phyloP scores from a whole-genome alignment of 1,284 basidiomycete genomes.

The Cutaneotrichosporon mucoides region DNA sequence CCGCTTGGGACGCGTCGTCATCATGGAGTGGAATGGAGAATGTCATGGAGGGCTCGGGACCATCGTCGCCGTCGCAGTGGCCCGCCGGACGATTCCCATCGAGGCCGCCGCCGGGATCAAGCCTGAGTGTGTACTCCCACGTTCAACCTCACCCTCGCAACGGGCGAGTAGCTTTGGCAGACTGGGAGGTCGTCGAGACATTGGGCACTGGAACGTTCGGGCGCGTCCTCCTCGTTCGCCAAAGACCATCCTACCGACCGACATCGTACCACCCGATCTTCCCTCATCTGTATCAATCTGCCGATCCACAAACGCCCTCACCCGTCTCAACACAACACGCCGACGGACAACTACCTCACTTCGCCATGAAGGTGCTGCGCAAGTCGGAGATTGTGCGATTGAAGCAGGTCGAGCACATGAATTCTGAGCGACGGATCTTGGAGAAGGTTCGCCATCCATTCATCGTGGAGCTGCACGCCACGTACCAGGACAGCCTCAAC shows the following conservation, averaged over 20 bases:
- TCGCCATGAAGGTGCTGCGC: conserved; percentile 55
- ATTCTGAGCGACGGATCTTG: conserved; percentile 54
- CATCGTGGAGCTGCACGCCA: conserved; percentile 55
- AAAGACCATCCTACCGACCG: conserved; percentile 45
- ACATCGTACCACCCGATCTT: conserved; percentile 50
- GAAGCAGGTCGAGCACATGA: conserved; percentile 58
- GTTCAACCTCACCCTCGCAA: conserved; percentile 4
- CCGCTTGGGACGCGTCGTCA: conserved; percentile 29
- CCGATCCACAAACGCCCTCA: conserved; percentile 38
- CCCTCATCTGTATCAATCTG: conserved; percentile 43
- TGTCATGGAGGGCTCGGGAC: conserved; percentile 13
- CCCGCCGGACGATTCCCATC: conserved; percentile 3
- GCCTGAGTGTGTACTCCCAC: background rate
- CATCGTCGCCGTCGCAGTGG: conserved; percentile 8
- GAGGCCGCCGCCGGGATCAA: background rate
- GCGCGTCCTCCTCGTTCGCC: conserved; percentile 48
- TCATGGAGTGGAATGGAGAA: conserved; percentile 28
- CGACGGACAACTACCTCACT: conserved; percentile 48
- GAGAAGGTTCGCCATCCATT: conserved; percentile 56
- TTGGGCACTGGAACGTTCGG: conserved; percentile 51
- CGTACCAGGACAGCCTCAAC: conserved; percentile 54
- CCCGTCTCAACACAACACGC: conserved; percentile 41
- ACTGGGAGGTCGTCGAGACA: conserved; percentile 51
- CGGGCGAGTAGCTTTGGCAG: conserved; percentile 35
- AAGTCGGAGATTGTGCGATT: conserved; percentile 55